These are phyloP conservation scores for Peniophora sp. DNA, from an alignment of 1,284 basidiomycete genomes.

Conservation along the genomic window DNA sequence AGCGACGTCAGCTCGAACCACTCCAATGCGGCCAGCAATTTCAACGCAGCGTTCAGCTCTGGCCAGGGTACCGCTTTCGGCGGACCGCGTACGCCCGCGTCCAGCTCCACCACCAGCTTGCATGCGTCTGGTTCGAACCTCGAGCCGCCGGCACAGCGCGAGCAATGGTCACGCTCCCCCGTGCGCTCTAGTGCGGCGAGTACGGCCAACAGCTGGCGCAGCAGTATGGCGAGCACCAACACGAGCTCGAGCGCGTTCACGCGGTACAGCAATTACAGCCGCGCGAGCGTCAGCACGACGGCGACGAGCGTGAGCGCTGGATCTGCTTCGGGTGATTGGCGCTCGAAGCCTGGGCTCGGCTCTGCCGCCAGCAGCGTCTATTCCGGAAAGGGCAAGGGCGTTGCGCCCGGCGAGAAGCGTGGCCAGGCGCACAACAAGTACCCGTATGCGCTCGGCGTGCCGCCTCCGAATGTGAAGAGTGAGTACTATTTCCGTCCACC, in stretches of 20 bases:
- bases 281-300: slow-evolving; percentile 63
- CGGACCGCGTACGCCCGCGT: background rate
- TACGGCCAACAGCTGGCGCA: slow-evolving; percentile 66
- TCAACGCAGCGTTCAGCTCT: too few species aligned
- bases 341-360: slow-evolving; percentile 24
- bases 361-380: slow-evolving; percentile 2
- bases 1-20: too few species aligned
- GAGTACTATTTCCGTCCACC: slow-evolving; percentile 25
- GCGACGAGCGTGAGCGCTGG: slow-evolving; percentile 64
- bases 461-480: slow-evolving; percentile 76
- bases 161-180: slow-evolving; percentile 37
- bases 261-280: slow-evolving; percentile 68
- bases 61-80: too few species aligned
- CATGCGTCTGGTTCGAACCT: too few species aligned
- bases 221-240: slow-evolving; percentile 61
- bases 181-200: slow-evolving; percentile 43
- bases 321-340: slow-evolving; percentile 43
- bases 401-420: slow-evolving; percentile 6
- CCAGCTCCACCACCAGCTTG: slow-evolving; percentile 18
- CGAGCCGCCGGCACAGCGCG: slow-evolving; percentile 35
- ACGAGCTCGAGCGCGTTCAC: slow-evolving; percentile 67
- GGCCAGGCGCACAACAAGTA: background rate
- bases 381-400: slow-evolving; percentile 14
- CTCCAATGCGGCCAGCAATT: too few species aligned
- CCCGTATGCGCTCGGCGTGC: slow-evolving; percentile 6